phyloP scores from a whole-genome alignment of 2,329 filamentous ascomycete genomes.

The Knoxdaviesia capensis region DNA sequence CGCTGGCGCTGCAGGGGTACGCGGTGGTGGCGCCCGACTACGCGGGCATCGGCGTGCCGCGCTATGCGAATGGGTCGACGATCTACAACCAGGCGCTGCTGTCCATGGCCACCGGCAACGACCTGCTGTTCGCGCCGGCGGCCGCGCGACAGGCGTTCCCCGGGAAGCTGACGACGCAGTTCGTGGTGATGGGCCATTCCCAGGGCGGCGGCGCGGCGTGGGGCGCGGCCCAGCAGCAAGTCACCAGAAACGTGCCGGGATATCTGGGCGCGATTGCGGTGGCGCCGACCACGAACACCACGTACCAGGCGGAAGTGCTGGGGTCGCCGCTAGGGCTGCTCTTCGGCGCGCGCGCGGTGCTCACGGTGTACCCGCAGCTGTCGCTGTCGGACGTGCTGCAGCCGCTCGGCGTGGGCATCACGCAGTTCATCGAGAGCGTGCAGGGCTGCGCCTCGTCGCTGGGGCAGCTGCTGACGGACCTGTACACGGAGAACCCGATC shows the following conservation, averaged over 20 bases:
- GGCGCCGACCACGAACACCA: conserved; percentile 10
- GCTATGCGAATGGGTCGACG: conserved; percentile 11
- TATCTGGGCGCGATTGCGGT: conserved; percentile 16
- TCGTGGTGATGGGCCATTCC: conserved; percentile 23
- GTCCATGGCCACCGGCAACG: conserved; percentile 17
- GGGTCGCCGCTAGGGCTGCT: conserved; percentile 4
- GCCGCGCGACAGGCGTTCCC: conserved; percentile 22
- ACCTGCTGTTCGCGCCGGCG: conserved; percentile 19
- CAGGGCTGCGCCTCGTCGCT: conserved; percentile 6
- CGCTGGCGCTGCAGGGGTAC: conserved; percentile 19
- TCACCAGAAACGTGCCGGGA: conserved; percentile 11
- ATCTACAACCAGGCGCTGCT: conserved; percentile 21
- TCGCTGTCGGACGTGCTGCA: conserved; percentile 6
- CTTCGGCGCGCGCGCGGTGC: conserved; percentile 3
- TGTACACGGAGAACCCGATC: conserved; percentile 6
- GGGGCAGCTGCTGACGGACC: conserved; percentile 1
- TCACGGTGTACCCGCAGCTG: conserved; percentile 5
- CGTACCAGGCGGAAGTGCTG: conserved; percentile 4
- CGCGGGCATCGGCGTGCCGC: conserved; percentile 20
- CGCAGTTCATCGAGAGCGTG: conserved; percentile 5
- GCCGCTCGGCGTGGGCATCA: conserved; percentile 1
- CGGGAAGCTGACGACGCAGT: conserved; percentile 12
- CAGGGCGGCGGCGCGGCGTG: conserved; percentile 25
- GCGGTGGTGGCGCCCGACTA: conserved; percentile 24
- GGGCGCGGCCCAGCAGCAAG: conserved; percentile 12